Conservation (phyloP, 2,329 filamentous ascomycete genomes). For the Plectosphaerella sp. region DNA sequence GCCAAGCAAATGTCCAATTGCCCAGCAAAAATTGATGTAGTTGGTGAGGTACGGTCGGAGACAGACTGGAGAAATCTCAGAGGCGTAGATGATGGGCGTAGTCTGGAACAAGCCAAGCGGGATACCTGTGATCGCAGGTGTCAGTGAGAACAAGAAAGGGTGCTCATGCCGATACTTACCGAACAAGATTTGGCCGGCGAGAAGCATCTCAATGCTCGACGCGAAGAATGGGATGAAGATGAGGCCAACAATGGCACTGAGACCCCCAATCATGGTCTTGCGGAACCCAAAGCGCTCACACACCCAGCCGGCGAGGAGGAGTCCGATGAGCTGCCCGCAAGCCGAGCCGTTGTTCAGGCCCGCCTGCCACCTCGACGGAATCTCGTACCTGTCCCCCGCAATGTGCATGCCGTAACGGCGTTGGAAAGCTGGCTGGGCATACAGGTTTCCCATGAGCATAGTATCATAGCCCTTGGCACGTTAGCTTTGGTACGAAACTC, state of each 20-base stretch:
- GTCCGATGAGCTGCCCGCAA: not conserved
- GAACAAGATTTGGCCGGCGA: slow-evolving; percentile 39
- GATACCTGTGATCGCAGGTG: slow-evolving; percentile 28
- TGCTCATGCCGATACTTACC: slow-evolving; percentile 14
- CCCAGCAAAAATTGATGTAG: slow-evolving; percentile 46
- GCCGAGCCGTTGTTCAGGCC: not conserved
- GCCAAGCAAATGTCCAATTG: slow-evolving; percentile 42
- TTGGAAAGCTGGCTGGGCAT: slow-evolving; percentile 21
- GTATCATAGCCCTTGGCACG: slow-evolving; percentile 26
- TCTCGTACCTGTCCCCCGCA: not conserved
- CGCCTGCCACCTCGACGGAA: not conserved
- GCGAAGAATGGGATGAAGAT: slow-evolving; percentile 1
- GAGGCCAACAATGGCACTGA: not conserved
- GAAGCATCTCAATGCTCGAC: slow-evolving; percentile 16
- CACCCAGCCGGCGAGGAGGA: not conserved
- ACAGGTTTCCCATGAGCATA: slow-evolving; percentile 27
- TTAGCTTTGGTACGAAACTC: not conserved
- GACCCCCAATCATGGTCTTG: not conserved
- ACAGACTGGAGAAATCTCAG: slow-evolving; percentile 39
- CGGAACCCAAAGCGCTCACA: not conserved
- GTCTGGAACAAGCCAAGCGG: slow-evolving; percentile 44
- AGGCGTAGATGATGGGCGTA: slow-evolving; percentile 40
- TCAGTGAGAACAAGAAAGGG: not conserved
- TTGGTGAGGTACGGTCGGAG: slow-evolving; percentile 40
- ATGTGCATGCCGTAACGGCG: slow-evolving; percentile 18